Base-by-base conservation (phyloP, 192 early-diverging fungal genomes). In the Umbelopsis sp. region DNA sequence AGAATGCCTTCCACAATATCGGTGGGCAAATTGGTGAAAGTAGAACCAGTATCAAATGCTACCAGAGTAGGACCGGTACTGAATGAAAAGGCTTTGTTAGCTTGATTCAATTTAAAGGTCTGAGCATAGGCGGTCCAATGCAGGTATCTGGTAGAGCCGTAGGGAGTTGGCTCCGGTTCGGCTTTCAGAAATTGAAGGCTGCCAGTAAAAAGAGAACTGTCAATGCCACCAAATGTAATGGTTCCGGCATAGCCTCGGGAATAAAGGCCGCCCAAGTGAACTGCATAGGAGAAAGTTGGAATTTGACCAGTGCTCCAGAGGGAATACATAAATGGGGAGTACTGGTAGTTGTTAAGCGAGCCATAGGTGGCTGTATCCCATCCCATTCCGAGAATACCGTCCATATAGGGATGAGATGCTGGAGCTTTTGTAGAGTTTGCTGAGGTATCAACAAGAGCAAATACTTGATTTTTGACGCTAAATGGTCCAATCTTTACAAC, bases 371-470 rank as follows among this genome's bases (percentile, higher is more conserved):
- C 55, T 0, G 55, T 61, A 35, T 61, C 55, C 25, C 30, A 61
- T 37, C 27, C 72, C 46, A 78, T 33, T 23, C 76, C 76, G 16
- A 78, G 72, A 21, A 78, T 78, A 21, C 76, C 76, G 48, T 78
- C 44, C 33, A 9, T 49, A 30, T 23, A 67, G 48, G 25, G 46
- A 41, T 4, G 50, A 22, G 23, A 50, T 18, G 1, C 41, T 41
- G 30, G 69, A 11, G 61, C 46, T 27, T 66, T 52, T 0, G 76
- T 78, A 20, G 23, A 49, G 2, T 47, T 70, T 1, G 77, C 65
- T 1, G 55, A 8, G 7, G 12, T 16, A n/a, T 61, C 21, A 13
- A 61, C 55, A 25, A 81, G 27, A 11, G 71, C 80, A 51, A 81
- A 78, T 46, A 35, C 49, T 41, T 76, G 77, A 5, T 76, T 58